phyloP scores from a whole-genome alignment of 805 yeast species.

The Metschnikowia vanudenii region DNA sequence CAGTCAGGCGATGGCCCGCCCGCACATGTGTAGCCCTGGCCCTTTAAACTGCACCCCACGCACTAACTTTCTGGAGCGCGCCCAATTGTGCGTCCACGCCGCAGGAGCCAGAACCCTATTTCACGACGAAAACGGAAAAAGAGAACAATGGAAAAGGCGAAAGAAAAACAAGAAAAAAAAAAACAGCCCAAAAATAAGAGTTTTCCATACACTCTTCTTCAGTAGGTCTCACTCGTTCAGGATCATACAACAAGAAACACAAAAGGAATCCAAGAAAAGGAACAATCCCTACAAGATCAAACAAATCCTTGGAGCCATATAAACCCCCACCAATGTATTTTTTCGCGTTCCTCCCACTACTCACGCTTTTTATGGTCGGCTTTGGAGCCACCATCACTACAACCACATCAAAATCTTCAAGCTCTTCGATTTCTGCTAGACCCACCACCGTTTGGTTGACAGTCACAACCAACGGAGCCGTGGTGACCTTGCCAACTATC shows the following conservation, averaged over 20 bases:
- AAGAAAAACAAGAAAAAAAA: background rate
- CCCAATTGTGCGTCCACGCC: slow-evolving; percentile 2
- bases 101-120: background rate
- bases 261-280: background rate
- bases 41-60: background rate
- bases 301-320: no score
- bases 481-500: slow-evolving; percentile 24
- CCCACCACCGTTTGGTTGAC: slow-evolving; percentile 38
- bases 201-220: background rate
- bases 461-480: slow-evolving; percentile 30
- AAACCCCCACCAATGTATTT: slow-evolving; percentile 9
- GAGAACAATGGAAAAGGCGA: no score
- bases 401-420: background rate
- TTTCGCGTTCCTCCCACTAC: slow-evolving; percentile 5
- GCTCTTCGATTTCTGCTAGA: slow-evolving; percentile 1
- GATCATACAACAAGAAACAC: background rate
- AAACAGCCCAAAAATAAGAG: no score
- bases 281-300: no score
- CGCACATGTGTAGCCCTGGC: background rate
- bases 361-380: slow-evolving; percentile 11
- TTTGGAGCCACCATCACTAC: slow-evolving; percentile 15
- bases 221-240: background rate
- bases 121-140: background rate
- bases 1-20: background rate
- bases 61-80: background rate